Conservation (phyloP, 2,329 filamentous ascomycete species). For the Colletotrichum filicis region DNA sequence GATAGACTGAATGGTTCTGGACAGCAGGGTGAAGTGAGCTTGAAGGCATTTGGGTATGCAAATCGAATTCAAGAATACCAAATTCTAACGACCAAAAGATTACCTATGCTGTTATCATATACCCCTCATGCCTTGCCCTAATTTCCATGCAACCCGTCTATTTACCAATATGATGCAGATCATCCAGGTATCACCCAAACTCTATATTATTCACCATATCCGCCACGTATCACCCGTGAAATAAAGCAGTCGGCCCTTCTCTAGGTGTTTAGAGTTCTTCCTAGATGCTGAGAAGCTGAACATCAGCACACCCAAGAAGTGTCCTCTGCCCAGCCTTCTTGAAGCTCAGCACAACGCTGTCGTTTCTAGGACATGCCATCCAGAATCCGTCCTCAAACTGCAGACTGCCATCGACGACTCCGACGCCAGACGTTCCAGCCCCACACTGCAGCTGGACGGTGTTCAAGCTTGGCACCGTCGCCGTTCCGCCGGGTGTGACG, state of each 20-base stretch:
- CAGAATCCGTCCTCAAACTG: neutral
- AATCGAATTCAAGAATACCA: neutral
- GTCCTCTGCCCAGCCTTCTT: neutral
- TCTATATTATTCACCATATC: neutral
- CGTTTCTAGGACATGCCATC: neutral
- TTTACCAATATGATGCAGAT: neutral
- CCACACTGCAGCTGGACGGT: neutral
- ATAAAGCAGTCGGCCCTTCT: neutral
- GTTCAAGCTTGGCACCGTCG: neutral
- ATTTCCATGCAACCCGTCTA: neutral
- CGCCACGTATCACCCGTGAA: neutral
- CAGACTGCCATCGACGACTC: neutral
- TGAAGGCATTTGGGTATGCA: neutral
- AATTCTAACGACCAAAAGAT: neutral
- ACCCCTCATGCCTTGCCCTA: neutral
- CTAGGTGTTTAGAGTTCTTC: neutral
- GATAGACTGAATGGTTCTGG: neutral
- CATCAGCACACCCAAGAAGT: neutral
- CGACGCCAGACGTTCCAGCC: neutral
- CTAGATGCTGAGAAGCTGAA: neutral
- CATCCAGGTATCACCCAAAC: neutral
- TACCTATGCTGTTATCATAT: neutral
- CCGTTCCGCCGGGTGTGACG: neutral
- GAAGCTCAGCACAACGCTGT: neutral
- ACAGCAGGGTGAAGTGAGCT: neutral